These are phyloP conservation scores for Penicillium sp. DNA, from an alignment of 2,329 filamentous ascomycete species.

Conservation along the genomic window DNA sequence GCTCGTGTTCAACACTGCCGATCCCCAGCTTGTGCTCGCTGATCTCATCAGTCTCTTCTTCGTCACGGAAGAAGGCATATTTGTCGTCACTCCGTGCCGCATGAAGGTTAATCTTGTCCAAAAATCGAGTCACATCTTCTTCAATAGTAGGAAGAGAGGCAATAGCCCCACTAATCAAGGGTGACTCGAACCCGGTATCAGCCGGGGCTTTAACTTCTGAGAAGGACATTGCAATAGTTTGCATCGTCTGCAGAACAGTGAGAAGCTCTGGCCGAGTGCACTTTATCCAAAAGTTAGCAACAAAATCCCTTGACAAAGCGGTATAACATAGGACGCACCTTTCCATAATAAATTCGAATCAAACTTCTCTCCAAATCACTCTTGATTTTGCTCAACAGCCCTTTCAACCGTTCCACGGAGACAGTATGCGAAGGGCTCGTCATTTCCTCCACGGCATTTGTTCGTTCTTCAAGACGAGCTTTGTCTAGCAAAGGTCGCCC, in stretches of 20 bases:
- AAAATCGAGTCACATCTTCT: slow-evolving; percentile 63
- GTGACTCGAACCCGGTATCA: slow-evolving; percentile 67
- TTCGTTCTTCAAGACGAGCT: slow-evolving; percentile 65
- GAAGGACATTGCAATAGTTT: slow-evolving; percentile 74
- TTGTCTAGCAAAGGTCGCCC: slow-evolving; percentile 81
- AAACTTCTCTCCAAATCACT: slow-evolving; percentile 87
- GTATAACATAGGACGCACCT: slow-evolving; percentile 45
- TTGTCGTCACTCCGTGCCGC: slow-evolving; percentile 86
- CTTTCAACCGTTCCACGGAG: slow-evolving; percentile 67
- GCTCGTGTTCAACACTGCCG: slow-evolving; percentile 81
- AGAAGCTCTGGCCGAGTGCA: slow-evolving; percentile 86
- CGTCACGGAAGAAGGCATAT: slow-evolving; percentile 85
- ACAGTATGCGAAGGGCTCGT: slow-evolving; percentile 60
- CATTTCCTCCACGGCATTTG: slow-evolving; percentile 81
- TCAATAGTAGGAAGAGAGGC: slow-evolving; percentile 69
- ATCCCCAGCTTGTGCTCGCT: slow-evolving; percentile 85
- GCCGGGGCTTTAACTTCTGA: slow-evolving; percentile 57
- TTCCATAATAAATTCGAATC: slow-evolving; percentile 95
- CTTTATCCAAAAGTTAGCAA: slow-evolving; percentile 26
- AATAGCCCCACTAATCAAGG: slow-evolving; percentile 65
- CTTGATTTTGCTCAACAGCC: slow-evolving; percentile 63
- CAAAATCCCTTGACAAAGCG: background rate
- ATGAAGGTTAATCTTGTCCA: slow-evolving; percentile 78
- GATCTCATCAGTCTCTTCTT: slow-evolving; percentile 82
- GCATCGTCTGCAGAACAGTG: slow-evolving; percentile 75